Evolutionary conservation across 2,329 filamentous ascomycete genomes (phyloP).

Genomic region (Pseudogymnoascus sp.): DNA sequence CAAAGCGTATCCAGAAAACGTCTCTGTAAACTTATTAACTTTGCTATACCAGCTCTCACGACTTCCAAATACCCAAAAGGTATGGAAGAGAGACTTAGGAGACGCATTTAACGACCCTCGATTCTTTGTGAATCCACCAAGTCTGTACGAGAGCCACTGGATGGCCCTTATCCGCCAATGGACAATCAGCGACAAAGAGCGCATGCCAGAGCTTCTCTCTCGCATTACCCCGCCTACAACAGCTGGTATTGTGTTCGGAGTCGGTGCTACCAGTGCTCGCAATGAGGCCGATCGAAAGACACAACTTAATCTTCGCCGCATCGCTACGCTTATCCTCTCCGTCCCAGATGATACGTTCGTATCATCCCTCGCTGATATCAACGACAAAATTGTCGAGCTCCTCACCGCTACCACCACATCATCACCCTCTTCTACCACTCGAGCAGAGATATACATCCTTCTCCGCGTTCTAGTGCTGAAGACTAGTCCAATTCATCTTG

Average conservation of each 20-base stretch:
- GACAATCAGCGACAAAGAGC: slow-evolving; percentile 78
- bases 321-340: slow-evolving; percentile 71
- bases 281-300: slow-evolving; percentile 92
- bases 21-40: slow-evolving; percentile 61
- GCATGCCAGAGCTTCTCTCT: slow-evolving; percentile 69
- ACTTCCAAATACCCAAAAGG: slow-evolving; percentile 72
- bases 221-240: slow-evolving; percentile 79
- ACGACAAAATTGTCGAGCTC: slow-evolving; percentile 82
- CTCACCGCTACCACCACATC: slow-evolving; percentile 76
- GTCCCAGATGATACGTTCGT: slow-evolving; percentile 73
- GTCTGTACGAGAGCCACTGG: slow-evolving; percentile 67
- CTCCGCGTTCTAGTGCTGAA: slow-evolving; percentile 74
- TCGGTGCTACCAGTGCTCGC: slow-evolving; percentile 85
- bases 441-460: slow-evolving; percentile 84
- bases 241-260: slow-evolving; percentile 96
- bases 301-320: slow-evolving; percentile 78
- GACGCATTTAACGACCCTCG: slow-evolving; percentile 87
- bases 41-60: slow-evolving; percentile 71
- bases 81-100: slow-evolving; percentile 84
- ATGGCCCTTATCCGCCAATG: slow-evolving; percentile 77
- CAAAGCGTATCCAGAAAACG: slow-evolving; percentile 77
- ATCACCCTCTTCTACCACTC: slow-evolving; percentile 81
- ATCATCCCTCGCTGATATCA: slow-evolving; percentile 60
- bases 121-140: slow-evolving; percentile 66
- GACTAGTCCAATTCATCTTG: slow-evolving; percentile 69